Base-by-base conservation (phyloP, 2,329 filamentous ascomycete species). In the Aspergillus viridinutans region DNA sequence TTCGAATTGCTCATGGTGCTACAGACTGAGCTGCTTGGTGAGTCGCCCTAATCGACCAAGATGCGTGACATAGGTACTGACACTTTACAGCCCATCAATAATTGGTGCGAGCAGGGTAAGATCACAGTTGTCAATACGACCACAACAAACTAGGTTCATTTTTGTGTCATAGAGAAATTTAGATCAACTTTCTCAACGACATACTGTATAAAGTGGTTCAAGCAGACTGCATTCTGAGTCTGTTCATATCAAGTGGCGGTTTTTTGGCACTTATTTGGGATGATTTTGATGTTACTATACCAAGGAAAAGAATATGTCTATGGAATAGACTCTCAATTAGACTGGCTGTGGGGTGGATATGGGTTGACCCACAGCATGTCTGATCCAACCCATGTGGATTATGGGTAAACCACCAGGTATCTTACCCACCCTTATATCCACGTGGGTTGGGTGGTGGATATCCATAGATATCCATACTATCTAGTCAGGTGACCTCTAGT, bases 11-110 rank as follows among this genome's bases (percentile, higher is more conserved):
- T 80, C 77, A 10, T 99, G 94, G 94, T 99, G 94, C 81, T 94
- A 95, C 79, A 94, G 96, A 69, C 76, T 99, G 66, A 95, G 89
- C 72, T 99, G 94, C 71, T 77, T 99, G 77, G 90, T 94, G 79
- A 84, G 90, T 87, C 20, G 17, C 57, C 49, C 48, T 21, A 6
- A 23, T 23, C 23, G 20, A 35, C 28, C 42, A 26, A 48, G 38
- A 49, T 23, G 28, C 32, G 32, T 7, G 20, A 43, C 28, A 53
- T 60, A n/a, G n/a, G n/a, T n/a, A 43, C 62, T 67, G 59, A 66
- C 51, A 12, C 42, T 20, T 29, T 54, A 25, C 58, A 76, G 73
- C 74, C 75, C n/a, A 69, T 78, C 59, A 77, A 76, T 53, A 71
- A 73, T 57, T 78, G 76, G 76, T 79, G 76, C 60, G 59, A 76